Evolutionary conservation across 805 yeast species (phyloP), one percentile per base, ranked within the genome.

Genomic region (Nakazawaea holstii): DNA sequence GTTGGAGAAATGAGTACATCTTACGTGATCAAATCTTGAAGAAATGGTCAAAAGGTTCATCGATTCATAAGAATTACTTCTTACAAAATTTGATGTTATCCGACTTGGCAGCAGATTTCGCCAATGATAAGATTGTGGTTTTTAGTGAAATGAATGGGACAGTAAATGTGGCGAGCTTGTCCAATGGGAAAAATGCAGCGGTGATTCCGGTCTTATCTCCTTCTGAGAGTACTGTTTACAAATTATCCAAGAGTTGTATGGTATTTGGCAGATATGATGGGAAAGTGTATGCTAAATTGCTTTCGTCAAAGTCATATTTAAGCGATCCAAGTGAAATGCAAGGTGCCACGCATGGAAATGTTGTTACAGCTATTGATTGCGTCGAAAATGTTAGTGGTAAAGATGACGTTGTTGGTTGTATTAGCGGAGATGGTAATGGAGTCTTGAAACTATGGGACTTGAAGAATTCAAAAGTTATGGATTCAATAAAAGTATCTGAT

Each of bases 1-100:
- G 52, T n/a, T 78, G 80, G 79, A 61, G 71, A 46, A 56, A 59
- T 42, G 84, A 78, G 55, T 68, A 75, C 54, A 64, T 73, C 35
- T 58, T 61, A 8, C 58, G 83, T 26, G 60, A 68, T 39, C 53
- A 62, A 7, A 49, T 59, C 6, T 46, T 56, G 31, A 68, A 64
- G 48, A 67, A 57, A 43, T 70, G 80, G 79, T 59, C 61, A 41
- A 70, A 68, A 39, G 64, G 64, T 4, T 54, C 53, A 15, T 62
- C 63, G 3, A 37, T 45, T 11, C 54, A 57, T 35, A 50, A 50
- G 28, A 56, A 56, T n/a, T 61, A 53, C 38, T 43, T 45, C 9
- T 47, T 53, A n/a, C 43, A 55, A 7, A 53, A 51, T 44, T 51
- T 50, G 33, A 20, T n/a, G 6, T 54, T 58, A n/a, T 55, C 64